Evolutionary conservation across 345 rosid species (phyloP), one percentile per base, ranked within the genome.

Genomic region (Eucalyptus erythrocorys): DNA sequence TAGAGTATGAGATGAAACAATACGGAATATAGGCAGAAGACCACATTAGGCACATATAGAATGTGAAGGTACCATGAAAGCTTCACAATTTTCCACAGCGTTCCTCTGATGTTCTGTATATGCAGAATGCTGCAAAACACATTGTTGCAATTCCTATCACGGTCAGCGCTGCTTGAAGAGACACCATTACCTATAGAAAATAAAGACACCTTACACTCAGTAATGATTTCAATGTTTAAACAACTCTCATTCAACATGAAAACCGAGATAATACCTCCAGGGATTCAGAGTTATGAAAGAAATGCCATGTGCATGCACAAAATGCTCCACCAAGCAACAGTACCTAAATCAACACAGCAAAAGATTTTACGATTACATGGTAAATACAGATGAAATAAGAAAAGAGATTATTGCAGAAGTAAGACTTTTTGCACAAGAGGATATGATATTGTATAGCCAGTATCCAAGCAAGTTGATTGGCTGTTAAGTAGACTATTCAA

Each of bases 301-400:
- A 97, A 94, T 96, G 99, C 98, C 99, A 97, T 19, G 99, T 95
- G 90, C 99, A 96, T 43, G 98, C 99, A 87, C 99, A 96, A 86
- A 96, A 94, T 87, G 99, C 98, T 95, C 99, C 98, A 61, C 98
- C 99, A 30, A 96, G 99, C 89, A 95, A 91, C 89, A 97, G 98
- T 80, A 96, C 97, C 99, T 95, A 88, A 85, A 88, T 87, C 85
- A 80, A n/a, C 37, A 32, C 59, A n/a, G 79, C 26, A 37, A 59
- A 81, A 82, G 79, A 85, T 45, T 17, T 88, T 59, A 66, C 12
- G n/a, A 10, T 53, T 37, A 53, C 32, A 32, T 48, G 34, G 47
- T 40, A 66, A 40, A 76, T 13, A 32, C 32, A 68, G 15, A 45
- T 21, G 48, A 13, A 30, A 59, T 19, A 37, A 32, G 76, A 53